Evolutionary conservation across 495 filamentous ascomycete genomes (phyloP).

Genomic region (Aspergillus incahuasiensis): DNA sequence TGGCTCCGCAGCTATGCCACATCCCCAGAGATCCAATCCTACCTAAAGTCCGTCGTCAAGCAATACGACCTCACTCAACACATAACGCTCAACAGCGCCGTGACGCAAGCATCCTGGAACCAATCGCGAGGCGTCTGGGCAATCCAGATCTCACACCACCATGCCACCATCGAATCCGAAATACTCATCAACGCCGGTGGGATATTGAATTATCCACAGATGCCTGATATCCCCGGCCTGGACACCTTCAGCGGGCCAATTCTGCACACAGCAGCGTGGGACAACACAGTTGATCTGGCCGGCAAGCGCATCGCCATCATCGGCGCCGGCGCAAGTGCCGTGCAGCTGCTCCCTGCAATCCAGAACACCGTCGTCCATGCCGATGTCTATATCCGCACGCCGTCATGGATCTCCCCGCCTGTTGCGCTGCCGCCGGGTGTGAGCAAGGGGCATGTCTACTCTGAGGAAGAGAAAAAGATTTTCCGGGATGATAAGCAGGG

Average conservation of each 20-base stretch:
- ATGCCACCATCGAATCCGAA: slow-evolving; percentile 25
- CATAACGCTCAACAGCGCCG: not conserved
- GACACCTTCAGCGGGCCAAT: slow-evolving; percentile 43
- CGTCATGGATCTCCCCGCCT: slow-evolving; percentile 24
- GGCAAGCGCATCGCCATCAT: slow-evolving; percentile 49
- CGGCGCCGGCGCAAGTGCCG: slow-evolving; percentile 41
- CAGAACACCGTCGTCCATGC: slow-evolving; percentile 3
- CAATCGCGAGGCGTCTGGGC: not conserved
- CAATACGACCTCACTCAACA: not conserved
- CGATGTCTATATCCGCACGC: slow-evolving; percentile 23
- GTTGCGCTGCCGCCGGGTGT: not conserved
- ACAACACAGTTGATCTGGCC: slow-evolving; percentile 36
- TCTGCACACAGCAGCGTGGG: slow-evolving; percentile 50
- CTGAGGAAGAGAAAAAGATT: not conserved
- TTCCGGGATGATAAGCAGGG: not conserved
- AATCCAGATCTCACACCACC: not conserved
- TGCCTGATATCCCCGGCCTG: slow-evolving; percentile 43
- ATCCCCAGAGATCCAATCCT: not conserved
- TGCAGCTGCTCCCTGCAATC: slow-evolving; percentile 55
- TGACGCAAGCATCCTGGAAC: not conserved
- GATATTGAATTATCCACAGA: slow-evolving; percentile 28
- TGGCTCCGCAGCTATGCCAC: not conserved
- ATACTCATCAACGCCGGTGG: slow-evolving; percentile 36
- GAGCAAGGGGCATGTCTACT: not conserved
- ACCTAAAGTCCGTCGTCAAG: not conserved